phyloP scores from a whole-genome alignment of 2,329 filamentous ascomycete genomes.

The Colletotrichum siamense region DNA sequence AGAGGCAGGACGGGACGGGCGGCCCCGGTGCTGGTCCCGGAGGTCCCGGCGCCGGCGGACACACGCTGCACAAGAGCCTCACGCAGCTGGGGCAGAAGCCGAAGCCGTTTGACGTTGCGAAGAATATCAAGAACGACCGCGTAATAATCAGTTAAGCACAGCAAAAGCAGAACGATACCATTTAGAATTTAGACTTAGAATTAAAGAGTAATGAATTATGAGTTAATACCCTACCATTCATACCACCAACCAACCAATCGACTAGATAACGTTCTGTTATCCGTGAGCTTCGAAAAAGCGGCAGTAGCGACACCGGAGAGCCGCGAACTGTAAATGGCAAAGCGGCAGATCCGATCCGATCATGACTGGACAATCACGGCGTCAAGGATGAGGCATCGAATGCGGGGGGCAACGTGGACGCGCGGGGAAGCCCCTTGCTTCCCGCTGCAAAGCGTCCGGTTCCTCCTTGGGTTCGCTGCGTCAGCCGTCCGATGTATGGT shows the following conservation, averaged over 20 bases:
- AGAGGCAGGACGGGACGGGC: not conserved
- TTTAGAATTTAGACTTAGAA: not conserved
- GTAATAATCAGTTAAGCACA: not conserved
- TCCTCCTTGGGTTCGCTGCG: not conserved
- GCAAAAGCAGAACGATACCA: not conserved
- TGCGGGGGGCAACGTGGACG: not conserved
- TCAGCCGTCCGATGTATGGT: not conserved
- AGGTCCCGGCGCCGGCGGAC: not conserved
- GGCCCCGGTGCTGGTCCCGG: too few species aligned
- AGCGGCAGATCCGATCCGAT: not conserved
- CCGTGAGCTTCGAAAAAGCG: not conserved
- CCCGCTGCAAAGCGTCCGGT: not conserved
- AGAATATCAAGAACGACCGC: slow-evolving; percentile 11
- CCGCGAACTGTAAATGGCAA: not conserved
- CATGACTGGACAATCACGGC: not conserved
- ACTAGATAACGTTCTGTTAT: too few species aligned
- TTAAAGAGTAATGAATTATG: not conserved
- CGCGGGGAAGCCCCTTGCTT: not conserved
- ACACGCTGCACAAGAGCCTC: not conserved
- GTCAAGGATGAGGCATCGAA: not conserved
- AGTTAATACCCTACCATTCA: not conserved
- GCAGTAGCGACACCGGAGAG: not conserved
- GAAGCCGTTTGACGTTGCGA: not conserved
- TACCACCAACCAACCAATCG: too few species aligned
- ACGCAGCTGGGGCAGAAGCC: slow-evolving; percentile 16